phyloP scores from a whole-genome alignment of 345 rosid genomes.

The Lumnitzera littorea region DNA sequence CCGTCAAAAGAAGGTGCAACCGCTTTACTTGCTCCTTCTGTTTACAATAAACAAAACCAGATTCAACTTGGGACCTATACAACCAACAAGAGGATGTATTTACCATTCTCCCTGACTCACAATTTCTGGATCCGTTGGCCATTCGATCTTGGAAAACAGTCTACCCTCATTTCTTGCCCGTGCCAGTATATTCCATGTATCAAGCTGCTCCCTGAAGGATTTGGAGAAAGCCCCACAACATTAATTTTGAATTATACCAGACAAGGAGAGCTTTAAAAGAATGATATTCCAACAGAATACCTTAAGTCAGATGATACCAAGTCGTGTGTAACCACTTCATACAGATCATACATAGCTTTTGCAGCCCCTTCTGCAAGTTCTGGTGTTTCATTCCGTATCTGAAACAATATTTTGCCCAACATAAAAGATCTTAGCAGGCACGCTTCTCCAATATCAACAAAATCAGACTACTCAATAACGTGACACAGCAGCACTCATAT shows the following conservation, averaged over 20 bases:
- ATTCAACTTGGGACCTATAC: slow-evolving; percentile 2
- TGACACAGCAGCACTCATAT: too few species aligned
- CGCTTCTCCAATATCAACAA: too few species aligned
- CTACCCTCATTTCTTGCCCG: slow-evolving; percentile 83
- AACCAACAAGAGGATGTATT: slow-evolving; percentile 15
- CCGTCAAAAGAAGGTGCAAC: slow-evolving; percentile 90
- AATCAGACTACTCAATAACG: too few species aligned
- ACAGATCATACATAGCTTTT: slow-evolving; percentile 64
- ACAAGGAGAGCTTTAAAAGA: not conserved
- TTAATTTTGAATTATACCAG: not conserved
- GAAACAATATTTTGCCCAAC: slow-evolving; percentile 6
- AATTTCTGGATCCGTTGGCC: slow-evolving; percentile 96
- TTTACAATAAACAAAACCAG: slow-evolving; percentile 14
- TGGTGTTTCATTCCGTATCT: slow-evolving; percentile 74
- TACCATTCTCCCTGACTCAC: slow-evolving; percentile 34
- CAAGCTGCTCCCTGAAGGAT: slow-evolving; percentile 78
- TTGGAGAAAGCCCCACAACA: not conserved
- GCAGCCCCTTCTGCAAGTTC: slow-evolving; percentile 83
- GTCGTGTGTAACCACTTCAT: slow-evolving; percentile 87
- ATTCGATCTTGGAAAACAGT: slow-evolving; percentile 70
- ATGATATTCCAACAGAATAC: slow-evolving; percentile 27
- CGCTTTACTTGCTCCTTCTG: slow-evolving; percentile 96
- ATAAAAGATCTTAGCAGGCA: not conserved
- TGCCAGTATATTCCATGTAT: slow-evolving; percentile 90
- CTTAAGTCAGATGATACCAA: slow-evolving; percentile 78